These are phyloP conservation scores for Mucor plumbeus DNA, from an alignment of 371 early-diverging fungal species.

Conservation along the genomic window DNA sequence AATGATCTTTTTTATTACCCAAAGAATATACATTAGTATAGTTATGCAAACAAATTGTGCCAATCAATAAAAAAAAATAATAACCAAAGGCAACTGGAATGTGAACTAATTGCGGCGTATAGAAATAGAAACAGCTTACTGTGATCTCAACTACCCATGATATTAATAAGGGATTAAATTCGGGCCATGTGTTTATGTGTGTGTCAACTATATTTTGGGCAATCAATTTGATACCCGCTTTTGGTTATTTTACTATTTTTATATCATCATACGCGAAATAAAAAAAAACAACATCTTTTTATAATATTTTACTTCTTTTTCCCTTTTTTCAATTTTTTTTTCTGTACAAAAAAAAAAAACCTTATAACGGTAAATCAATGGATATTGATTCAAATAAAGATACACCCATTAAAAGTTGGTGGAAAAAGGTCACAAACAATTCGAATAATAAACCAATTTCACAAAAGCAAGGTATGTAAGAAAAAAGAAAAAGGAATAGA, in stretches of 20 bases:
- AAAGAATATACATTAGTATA: neutral
- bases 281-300: constrained; percentile 5
- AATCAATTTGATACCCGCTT: constrained; percentile 10
- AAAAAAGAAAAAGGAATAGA: too few relatives aligned
- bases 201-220: neutral
- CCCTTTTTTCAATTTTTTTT: constrained; percentile 8
- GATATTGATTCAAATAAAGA: constrained; percentile 29
- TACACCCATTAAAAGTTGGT: constrained; percentile 37
- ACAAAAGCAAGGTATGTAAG: constrained; percentile 30
- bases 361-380: constrained; percentile 9
- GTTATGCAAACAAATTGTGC: neutral
- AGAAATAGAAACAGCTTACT: neutral
- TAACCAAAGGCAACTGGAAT: neutral
- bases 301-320: constrained; percentile 13
- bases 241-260: constrained; percentile 11
- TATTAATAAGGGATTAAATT: neutral
- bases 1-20: constrained; percentile 1
- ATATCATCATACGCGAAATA: constrained; percentile 13
- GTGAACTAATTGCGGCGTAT: neutral
- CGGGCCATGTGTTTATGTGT: neutral
- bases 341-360: neutral
- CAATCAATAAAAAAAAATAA: neutral
- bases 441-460: constrained; percentile 22
- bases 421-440: constrained; percentile 34
- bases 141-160: neutral